phyloP scores from a whole-genome alignment of 2,329 filamentous ascomycete species.

The Lasiodiplodia citricola region DNA sequence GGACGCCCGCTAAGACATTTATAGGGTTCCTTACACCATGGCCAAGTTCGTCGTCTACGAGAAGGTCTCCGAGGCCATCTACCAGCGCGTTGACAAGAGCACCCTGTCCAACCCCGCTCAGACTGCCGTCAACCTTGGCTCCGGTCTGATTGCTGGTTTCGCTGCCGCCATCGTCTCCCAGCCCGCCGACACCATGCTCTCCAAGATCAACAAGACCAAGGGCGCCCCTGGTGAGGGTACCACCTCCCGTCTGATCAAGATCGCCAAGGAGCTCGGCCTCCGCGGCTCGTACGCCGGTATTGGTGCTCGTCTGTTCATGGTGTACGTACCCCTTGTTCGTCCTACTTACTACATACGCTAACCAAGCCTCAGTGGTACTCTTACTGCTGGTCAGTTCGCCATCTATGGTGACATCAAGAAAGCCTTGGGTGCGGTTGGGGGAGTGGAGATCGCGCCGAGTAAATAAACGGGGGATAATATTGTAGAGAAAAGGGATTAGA shows the following conservation, averaged over 20 bases:
- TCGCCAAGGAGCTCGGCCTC: constrained; percentile 82
- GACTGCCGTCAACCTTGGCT: constrained; percentile 66
- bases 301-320: constrained; percentile 73
- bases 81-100: constrained; percentile 71
- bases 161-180: constrained; percentile 69
- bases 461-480: constrained; percentile 11
- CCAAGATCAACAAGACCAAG: constrained; percentile 95
- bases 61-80: constrained; percentile 80
- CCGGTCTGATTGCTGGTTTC: constrained; percentile 71
- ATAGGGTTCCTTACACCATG: constrained; percentile 88
- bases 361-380: constrained; percentile 60
- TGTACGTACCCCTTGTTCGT: neutral
- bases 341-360: constrained; percentile 20
- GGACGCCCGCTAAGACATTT: constrained; percentile 60
- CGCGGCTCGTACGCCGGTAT: constrained; percentile 80
- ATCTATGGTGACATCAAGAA: constrained; percentile 84
- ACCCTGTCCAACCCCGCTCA: constrained; percentile 70
- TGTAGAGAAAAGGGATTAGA: neutral
- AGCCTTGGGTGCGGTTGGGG: constrained; percentile 37
- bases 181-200: constrained; percentile 75
- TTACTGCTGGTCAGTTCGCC: constrained; percentile 72
- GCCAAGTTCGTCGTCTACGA: constrained; percentile 94
- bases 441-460: constrained; percentile 23
- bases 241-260: constrained; percentile 81
- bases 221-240: constrained; percentile 71